Base-by-base conservation (phyloP, 441 rosid genomes). In the Eruca vesicaria region DNA sequence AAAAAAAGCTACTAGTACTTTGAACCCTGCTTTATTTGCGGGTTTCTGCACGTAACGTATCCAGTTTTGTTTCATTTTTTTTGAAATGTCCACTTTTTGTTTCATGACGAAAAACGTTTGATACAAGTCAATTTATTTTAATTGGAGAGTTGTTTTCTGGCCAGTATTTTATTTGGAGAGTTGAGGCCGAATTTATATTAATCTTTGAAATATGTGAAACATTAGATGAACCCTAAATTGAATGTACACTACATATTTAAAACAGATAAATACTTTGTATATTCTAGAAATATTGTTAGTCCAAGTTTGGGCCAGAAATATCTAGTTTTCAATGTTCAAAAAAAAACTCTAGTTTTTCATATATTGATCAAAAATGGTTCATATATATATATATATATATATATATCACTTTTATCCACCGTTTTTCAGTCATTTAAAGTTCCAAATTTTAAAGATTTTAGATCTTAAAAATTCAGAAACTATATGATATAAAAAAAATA, bases 1-100 rank as follows among this genome's bases (percentile, higher is more conserved):
- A 23, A 23, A 23, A 23, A 23, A 1, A n/a, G n/a, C n/a, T n/a
- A 23, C n/a, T 59, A 29, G 29, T 70, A 31, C 66, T 26, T 16
- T 28, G 73, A 60, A 31, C 14, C 64, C 10, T n/a, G 55, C 55
- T 69, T 36, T 69, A 38, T 56, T 69, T 38, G 18, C 28, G 59
- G 43, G 38, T 9, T 29, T 31, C 5, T 15, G 15, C 18, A 29
- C 10, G 15, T 60, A 43, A 53, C 29, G 29, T 21, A 59, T 60
- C 41, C 74, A 28, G 35, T 9, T 41, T 12, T 41, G n/a, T n/a
- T n/a, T n/a, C n/a, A n/a, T n/a, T n/a, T n/a, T n/a, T n/a, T n/a
- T n/a, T n/a, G n/a, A n/a, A n/a, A n/a, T n/a, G n/a, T n/a, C n/a
- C n/a, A n/a, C n/a, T n/a, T n/a, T n/a, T n/a, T n/a, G 56, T 26